Conservation (phyloP, 2,329 filamentous ascomycete species). For the Didymella pinodella region DNA sequence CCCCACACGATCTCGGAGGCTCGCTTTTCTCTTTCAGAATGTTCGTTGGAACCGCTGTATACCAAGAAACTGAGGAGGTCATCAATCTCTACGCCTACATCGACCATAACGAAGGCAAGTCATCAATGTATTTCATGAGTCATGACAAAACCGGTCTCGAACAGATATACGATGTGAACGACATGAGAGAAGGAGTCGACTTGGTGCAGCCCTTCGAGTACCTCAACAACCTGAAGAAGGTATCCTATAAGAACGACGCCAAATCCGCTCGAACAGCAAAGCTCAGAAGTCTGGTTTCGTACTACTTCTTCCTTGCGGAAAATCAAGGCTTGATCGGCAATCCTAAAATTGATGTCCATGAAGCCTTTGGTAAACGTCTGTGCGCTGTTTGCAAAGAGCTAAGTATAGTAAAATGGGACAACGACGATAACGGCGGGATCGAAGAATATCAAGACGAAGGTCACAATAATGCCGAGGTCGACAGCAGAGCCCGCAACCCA, state of each 20-base stretch:
- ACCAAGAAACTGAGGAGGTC: not conserved
- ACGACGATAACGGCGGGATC: not conserved
- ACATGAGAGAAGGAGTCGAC: not conserved
- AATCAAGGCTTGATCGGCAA: constrained; percentile 17
- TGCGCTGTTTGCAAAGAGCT: constrained; percentile 11
- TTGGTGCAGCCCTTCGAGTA: constrained; percentile 8
- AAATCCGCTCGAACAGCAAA: constrained; percentile 10
- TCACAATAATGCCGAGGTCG: not conserved
- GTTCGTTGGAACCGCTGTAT: not conserved
- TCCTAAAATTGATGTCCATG: not conserved
- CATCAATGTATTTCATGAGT: constrained; percentile 1
- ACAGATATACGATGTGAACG: not conserved
- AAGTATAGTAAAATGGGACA: not conserved
- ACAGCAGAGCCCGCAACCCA: not conserved
- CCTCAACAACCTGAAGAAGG: constrained; percentile 10
- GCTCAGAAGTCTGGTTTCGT: constrained; percentile 16
- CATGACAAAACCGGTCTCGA: not conserved
- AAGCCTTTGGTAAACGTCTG: constrained; percentile 7
- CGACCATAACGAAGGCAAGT: constrained; percentile 1
- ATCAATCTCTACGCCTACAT: constrained; percentile 4
- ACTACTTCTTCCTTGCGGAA: constrained; percentile 26
- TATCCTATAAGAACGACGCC: not conserved
- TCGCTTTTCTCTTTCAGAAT: constrained; percentile 12
- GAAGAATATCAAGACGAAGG: not conserved
- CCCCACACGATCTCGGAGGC: constrained; percentile 1